Base-by-base conservation (phyloP, 371 early-diverging fungal genomes). In the Entomophthora muscae region DNA sequence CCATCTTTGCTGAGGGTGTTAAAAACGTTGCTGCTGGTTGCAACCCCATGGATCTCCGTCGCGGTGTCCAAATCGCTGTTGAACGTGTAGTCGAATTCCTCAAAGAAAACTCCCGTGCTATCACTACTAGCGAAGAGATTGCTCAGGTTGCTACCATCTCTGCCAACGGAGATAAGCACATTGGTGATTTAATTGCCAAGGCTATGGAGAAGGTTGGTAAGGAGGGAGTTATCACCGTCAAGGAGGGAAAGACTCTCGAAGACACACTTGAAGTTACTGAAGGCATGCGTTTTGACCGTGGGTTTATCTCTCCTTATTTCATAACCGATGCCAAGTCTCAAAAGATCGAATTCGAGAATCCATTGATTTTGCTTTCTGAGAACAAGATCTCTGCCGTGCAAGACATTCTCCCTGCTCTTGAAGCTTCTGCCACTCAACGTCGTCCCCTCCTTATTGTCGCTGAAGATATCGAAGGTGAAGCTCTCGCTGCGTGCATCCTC, bases 131-230 rank as follows among this genome's bases (percentile, higher is more conserved):
- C 61, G 85, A 86, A 73, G 95, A 96, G 75, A 84, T 98, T 71
- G 93, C 96, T 53, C 95, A 94, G 75, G 93, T 93, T 65, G 98
- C 93, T 32, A 93, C 98, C 65, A 97, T 96, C 75, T 95, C 96
- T 53, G 98, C 98, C 66, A 97, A 97, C 78, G 98, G 98, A 67
- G 98, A 97, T 78, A 82, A 83, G 68, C 91, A 93, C 70, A 88
- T 97, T 51, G 98, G 98, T 68, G 75, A 84, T 64, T 73, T 96
- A 76, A 93, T 97, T 73, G 94, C 98, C 57, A 87, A 89, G 68
- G 98, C 98, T 57, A 97, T 97, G 98, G 95, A 93, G 72, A 95
- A 94, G 83, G 98, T 97, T 67, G 97, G 97, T 71, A 97, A 96
- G 81, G 98, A 97, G 78, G 98, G 98, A 69, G 98, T 95, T 56